Conservation (phyloP, 495 filamentous ascomycete species). For the Neurospora terricola region DNA sequence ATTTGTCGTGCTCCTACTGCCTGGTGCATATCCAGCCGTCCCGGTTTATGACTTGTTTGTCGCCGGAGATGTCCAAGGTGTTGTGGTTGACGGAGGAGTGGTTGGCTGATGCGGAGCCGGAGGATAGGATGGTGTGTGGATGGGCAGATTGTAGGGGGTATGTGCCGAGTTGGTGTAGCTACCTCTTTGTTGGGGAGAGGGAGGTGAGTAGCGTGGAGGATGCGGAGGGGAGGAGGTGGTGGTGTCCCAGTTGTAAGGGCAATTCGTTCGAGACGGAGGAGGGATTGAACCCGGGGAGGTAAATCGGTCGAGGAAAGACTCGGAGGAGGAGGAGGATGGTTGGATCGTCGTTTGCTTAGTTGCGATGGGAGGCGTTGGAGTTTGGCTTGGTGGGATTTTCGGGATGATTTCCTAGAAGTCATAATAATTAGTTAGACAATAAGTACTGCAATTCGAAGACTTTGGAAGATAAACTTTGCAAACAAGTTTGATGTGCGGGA, state of each 20-base stretch:
- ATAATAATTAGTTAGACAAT: not conserved
- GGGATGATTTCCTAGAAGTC: not conserved
- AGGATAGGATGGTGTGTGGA: not conserved
- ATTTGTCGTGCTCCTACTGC: slow-evolving; percentile 1
- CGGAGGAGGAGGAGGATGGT: not conserved
- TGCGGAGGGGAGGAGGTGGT: not conserved
- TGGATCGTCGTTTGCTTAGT: not conserved
- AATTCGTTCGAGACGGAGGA: slow-evolving; percentile 1
- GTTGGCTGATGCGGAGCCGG: not conserved
- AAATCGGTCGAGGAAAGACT: not conserved
- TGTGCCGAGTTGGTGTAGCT: not conserved
- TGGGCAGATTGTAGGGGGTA: slow-evolving; percentile 12
- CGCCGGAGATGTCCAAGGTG: not conserved
- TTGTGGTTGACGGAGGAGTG: slow-evolving; percentile 6
- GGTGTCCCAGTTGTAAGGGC: slow-evolving; percentile 4
- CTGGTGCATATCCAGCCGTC: not conserved
- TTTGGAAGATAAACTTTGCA: not conserved
- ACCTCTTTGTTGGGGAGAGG: not conserved
- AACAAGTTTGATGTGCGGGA: not conserved
- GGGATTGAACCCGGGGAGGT: not conserved
- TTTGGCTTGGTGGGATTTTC: not conserved
- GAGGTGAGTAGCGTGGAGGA: not conserved
- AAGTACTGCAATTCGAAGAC: not conserved
- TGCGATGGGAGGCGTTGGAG: not conserved
- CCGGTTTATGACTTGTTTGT: slow-evolving; percentile 3